Conservation (phyloP, 1,284 basidiomycete genomes). For the Gastroboletus turbinatus region DNA sequence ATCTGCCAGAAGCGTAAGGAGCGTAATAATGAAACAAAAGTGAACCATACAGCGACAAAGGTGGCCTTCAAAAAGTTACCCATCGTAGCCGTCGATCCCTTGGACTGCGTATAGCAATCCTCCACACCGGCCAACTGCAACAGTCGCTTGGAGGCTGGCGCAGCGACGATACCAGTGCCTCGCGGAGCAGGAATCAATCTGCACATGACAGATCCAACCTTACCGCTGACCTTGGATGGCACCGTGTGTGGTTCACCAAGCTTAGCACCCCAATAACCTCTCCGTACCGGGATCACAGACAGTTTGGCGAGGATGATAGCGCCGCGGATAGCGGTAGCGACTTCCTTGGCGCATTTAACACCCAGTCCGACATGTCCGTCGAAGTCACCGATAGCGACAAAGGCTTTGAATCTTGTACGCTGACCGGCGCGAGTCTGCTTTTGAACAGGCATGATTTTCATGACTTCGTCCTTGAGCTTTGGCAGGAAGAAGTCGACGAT, state of each 20-base stretch:
- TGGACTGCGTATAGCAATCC: conserved; percentile 94
- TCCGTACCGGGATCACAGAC: conserved; percentile 92
- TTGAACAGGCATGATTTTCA: conserved; percentile 99
- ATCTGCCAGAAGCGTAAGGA: conserved; percentile 51
- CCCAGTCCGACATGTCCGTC: conserved; percentile 99
- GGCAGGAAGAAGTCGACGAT: conserved; percentile 98
- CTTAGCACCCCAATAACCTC: conserved; percentile 99
- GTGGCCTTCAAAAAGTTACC: conserved; percentile 99
- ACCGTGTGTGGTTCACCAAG: conserved; percentile 99
- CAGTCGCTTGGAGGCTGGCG: conserved; percentile 95
- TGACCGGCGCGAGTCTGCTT: conserved; percentile 99
- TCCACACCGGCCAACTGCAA: conserved; percentile 97
- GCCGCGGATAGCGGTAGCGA: conserved; percentile 98
- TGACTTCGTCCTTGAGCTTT: conserved; percentile 98
- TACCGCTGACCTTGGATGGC: conserved; percentile 97
- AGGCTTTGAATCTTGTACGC: conserved; percentile 99
- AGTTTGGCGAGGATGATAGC: conserved; percentile 98
- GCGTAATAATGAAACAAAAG: not conserved
- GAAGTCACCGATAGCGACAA: conserved; percentile 98
- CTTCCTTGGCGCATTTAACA: conserved; percentile 99
- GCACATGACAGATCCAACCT: conserved; percentile 99
- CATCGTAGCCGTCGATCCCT: conserved; percentile 98
- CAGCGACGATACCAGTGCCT: conserved; percentile 99
- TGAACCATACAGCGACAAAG: conserved; percentile 80
- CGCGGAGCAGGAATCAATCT: conserved; percentile 98